Evolutionary conservation across 2,329 filamentous ascomycete genomes (phyloP).

Genomic region (Aspergillus sp.): DNA sequence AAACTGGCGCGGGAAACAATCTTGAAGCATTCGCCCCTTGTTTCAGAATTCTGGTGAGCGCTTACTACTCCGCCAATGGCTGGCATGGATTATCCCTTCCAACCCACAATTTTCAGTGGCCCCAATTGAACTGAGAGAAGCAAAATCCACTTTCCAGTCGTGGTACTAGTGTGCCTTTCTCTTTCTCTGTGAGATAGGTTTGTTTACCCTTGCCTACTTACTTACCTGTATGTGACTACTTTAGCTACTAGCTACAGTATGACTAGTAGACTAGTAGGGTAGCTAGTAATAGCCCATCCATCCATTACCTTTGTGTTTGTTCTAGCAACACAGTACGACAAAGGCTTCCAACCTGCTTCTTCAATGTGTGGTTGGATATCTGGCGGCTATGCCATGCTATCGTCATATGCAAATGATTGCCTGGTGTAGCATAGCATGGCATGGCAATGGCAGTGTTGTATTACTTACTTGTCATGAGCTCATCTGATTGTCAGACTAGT

Average conservation of each 20-base stretch:
- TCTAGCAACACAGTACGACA: not conserved
- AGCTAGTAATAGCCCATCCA: not conserved
- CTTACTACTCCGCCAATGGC: constrained; percentile 33
- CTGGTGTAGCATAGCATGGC: not conserved
- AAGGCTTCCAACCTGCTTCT: constrained; percentile 3
- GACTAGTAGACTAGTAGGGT: not conserved
- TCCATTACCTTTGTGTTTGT: not conserved
- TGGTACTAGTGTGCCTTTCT: not conserved
- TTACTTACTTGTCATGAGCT: not conserved
- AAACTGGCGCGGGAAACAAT: constrained; percentile 39
- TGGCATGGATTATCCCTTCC: not conserved
- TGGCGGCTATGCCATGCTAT: not conserved
- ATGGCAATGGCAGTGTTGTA: not conserved
- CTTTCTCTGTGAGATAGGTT: not conserved
- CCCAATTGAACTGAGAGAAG: not conserved
- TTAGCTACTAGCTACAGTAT: not conserved
- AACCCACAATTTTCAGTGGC: constrained; percentile 8
- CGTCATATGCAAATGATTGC: not conserved
- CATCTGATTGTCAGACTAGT: not conserved
- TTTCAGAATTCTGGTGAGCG: constrained; percentile 37
- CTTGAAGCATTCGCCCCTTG: constrained; percentile 38
- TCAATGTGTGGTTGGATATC: not conserved
- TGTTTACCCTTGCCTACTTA: not conserved
- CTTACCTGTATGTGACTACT: not conserved
- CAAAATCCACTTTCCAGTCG: constrained; percentile 11